phyloP scores from a whole-genome alignment of 768 basidiomycete genomes.

The Paxillus involutus region DNA sequence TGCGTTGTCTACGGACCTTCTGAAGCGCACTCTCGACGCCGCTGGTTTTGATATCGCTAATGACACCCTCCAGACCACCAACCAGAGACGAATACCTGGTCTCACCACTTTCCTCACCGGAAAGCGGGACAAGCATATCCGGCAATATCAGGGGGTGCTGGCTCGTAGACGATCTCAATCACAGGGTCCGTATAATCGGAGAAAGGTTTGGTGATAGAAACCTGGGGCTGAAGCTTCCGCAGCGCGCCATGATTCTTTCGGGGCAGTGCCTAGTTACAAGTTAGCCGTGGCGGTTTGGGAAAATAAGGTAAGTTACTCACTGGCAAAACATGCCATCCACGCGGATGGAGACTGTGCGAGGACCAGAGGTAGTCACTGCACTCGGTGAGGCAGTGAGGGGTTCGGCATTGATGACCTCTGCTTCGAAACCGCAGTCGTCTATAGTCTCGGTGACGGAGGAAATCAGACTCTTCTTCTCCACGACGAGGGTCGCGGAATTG shows the following conservation, averaged over 20 bases:
- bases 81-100: slow-evolving; percentile 2
- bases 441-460: slow-evolving; percentile 39
- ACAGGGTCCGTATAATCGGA: slow-evolving; percentile 42
- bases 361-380: slow-evolving; percentile 3
- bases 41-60: slow-evolving; percentile 46
- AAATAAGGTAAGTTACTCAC: slow-evolving; percentile 36
- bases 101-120: slow-evolving; percentile 8
- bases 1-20: slow-evolving; percentile 25
- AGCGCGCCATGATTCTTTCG: slow-evolving; percentile 45
- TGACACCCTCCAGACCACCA: neutral
- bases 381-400: slow-evolving; percentile 15
- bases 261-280: slow-evolving; percentile 51
- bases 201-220: slow-evolving; percentile 43
- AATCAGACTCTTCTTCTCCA: slow-evolving; percentile 36
- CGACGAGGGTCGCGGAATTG: slow-evolving; percentile 50
- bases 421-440: slow-evolving; percentile 50
- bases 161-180: slow-evolving; percentile 50
- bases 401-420: slow-evolving; percentile 35
- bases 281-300: neutral
- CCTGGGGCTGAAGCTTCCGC: slow-evolving; percentile 28
- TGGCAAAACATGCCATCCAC: slow-evolving; percentile 66
- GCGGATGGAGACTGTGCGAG: slow-evolving; percentile 50
- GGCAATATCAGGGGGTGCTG: slow-evolving; percentile 44
- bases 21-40: slow-evolving; percentile 40
- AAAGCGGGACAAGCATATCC: slow-evolving; percentile 13